phyloP scores from a whole-genome alignment of 805 yeast species.

The Schwanniomyces pseudopolymorphus region DNA sequence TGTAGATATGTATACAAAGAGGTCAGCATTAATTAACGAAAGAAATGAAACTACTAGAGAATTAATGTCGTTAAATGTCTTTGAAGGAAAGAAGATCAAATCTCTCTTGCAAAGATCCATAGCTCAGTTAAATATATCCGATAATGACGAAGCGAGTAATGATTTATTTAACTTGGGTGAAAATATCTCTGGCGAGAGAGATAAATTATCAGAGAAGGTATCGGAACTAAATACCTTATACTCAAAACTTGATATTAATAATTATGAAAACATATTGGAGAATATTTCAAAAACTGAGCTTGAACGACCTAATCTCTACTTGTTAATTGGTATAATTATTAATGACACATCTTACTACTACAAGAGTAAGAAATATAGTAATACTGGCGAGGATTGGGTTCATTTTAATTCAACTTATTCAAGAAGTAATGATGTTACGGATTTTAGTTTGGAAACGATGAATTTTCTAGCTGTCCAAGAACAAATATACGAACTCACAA shows the following conservation, averaged over 20 bases:
- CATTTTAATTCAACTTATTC: constrained; percentile 11
- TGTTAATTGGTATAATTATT: constrained; percentile 30
- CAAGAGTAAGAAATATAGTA: constrained; percentile 11
- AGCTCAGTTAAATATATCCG: constrained; percentile 13
- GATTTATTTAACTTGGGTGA: constrained; percentile 18
- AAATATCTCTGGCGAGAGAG: constrained; percentile 16
- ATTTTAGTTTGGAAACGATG: constrained; percentile 18
- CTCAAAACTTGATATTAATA: constrained; percentile 17
- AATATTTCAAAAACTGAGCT: constrained; percentile 9
- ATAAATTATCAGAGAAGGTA: constrained; percentile 16
- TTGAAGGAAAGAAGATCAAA: constrained; percentile 39
- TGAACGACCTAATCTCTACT: constrained; percentile 19
- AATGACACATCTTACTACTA: constrained; percentile 30
- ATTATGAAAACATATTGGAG: constrained; percentile 17
- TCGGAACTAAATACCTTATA: constrained; percentile 14
- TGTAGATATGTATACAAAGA: constrained; percentile 16
- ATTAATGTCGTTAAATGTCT: constrained; percentile 33
- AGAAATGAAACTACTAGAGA: constrained; percentile 21
- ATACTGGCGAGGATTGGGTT: constrained; percentile 20
- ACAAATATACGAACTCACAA: constrained; percentile 13
- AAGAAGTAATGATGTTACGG: constrained; percentile 10
- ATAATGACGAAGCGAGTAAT: constrained; percentile 13
- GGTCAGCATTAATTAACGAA: constrained; percentile 12
- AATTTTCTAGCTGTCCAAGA: constrained; percentile 18
- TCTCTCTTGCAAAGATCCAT: constrained; percentile 23